Evolutionary conservation across 2,329 filamentous ascomycete species (phyloP), one percentile per base, ranked within the genome.

Genomic region (Chalaropsis thielavioides): DNA sequence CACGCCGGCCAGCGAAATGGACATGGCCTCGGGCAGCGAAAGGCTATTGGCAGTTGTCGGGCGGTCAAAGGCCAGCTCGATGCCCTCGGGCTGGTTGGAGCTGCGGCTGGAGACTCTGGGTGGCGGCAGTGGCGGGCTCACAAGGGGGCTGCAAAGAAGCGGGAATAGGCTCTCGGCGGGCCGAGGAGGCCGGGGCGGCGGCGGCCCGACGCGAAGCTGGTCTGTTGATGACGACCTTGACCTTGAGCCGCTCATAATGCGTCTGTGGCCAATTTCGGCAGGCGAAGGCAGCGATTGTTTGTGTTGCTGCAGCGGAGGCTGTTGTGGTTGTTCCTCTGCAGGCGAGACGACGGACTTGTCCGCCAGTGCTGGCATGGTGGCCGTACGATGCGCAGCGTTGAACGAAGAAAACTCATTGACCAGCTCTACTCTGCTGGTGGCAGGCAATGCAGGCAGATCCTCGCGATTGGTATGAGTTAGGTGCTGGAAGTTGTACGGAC

Each of bases 401-500:
- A 64, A 59, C 24, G 65, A 64, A 4, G 58, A 63, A 60, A 78
- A 76, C 66, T 80, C 79, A 11, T 76, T 75, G 15, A 75, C 75
- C 61, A 78, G 70, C 35, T 79, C 75, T 60, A 73, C 72, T 17
- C 75, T 76, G 68, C 74, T 78, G 2, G 73, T 69, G 35, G 74
- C 72, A 51, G 76, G 74, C 6, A 78, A 67, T 64, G 74, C 75
- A 3, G 77, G 73, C 2, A 79, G 66, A 61, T 79, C 75, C 38
- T 83, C 79, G 59, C 78, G 79, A 13, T 78, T 75, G 13, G 80
- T 83, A 71, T 86, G 83, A 3, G 81, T 79, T 41, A 87, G 77
- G 72, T 87, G 84, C 70, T 86, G 83, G 67, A 87, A 87, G 74
- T 86, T 85, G 73, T 84, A 86, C 2, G 84, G 84, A 0, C 76